Evolutionary conservation across 129 eudicot genomes (phyloP).

Genomic region (Flaveria sonorensis): DNA sequence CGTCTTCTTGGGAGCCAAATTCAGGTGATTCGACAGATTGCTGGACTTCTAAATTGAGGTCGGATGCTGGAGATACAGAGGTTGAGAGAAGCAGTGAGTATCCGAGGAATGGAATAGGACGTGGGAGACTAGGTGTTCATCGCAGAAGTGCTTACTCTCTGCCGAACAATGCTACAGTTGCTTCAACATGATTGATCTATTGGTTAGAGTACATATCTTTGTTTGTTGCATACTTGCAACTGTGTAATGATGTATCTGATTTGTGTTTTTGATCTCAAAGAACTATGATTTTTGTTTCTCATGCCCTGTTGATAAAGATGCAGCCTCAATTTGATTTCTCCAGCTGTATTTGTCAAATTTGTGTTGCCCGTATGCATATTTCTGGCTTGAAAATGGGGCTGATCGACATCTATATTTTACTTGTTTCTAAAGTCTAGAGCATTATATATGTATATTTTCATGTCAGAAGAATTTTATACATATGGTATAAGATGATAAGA

Average conservation of each 20-base stretch:
- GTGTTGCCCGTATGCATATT: too few relatives aligned
- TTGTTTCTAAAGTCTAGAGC: too few relatives aligned
- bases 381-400: too few relatives aligned
- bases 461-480: too few relatives aligned
- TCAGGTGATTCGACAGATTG: constrained; percentile 82
- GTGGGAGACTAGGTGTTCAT: constrained; percentile 30
- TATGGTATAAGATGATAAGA: too few relatives aligned
- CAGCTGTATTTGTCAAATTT: neutral
- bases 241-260: constrained; percentile 28
- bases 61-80: constrained; percentile 27
- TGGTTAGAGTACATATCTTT: constrained; percentile 12
- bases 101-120: constrained; percentile 37
- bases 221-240: constrained; percentile 40
- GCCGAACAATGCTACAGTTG: constrained; percentile 31
- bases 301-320: neutral
- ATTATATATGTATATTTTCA: too few relatives aligned
- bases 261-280: constrained; percentile 22
- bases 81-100: constrained; percentile 28
- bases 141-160: constrained; percentile 36
- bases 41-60: constrained; percentile 49
- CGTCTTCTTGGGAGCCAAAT: constrained; percentile 88
- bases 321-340: neutral
- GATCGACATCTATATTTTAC: too few relatives aligned
- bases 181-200: constrained; percentile 19
- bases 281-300: constrained; percentile 1